Evolutionary conservation across 805 yeast genomes (phyloP), one percentile per base, ranked within the genome.

Genomic region (Nakazawaea ernobii): DNA sequence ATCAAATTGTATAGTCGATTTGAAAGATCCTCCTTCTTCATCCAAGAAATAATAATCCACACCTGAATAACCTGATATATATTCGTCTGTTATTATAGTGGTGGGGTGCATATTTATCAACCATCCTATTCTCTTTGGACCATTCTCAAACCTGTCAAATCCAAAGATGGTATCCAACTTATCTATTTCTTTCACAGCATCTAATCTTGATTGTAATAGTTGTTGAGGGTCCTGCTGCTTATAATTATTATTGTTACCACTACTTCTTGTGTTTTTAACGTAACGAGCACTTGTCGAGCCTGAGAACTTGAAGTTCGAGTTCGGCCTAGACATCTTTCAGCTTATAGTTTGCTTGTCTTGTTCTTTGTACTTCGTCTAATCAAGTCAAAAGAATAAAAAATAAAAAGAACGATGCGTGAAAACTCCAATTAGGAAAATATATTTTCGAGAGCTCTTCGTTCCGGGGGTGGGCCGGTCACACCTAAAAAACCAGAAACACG

Each of bases 11-110:
- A 87, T 65, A 0, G 96, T 84, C 4, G 90, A 83, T 61, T 92
- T 94, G 70, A 95, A 94, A 39, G 86, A 80, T 6, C 97, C 99
- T 42, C 99, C 99, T 62, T 91, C 97, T 58, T 88, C 96, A 62
- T 91, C 98, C 7, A 94, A 66, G 56, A 95, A 94, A 61, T 95
- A 95, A 63, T 85, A 90, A 57, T 94, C 97, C 2, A 92, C 97
- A 3, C 92, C 99, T 0, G 97, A 79, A 32, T 77, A 71, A 8
- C 96, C 97, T n/a, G 77, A 70, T 9, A 74, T 56, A 38, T 71
- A 69, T 30, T 79, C 82, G 4, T 77, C 79, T 10, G 79, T 74
- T 2, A 84, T 79, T 3, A 86, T 62, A 1, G 86, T 71, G 1
- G 95, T 87, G 2, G 96, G 80, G 67, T 92, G 99, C 94, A 94